Base-by-base conservation (phyloP, 1,139 yeast genomes). In the Scheffersomyces quercinus region DNA sequence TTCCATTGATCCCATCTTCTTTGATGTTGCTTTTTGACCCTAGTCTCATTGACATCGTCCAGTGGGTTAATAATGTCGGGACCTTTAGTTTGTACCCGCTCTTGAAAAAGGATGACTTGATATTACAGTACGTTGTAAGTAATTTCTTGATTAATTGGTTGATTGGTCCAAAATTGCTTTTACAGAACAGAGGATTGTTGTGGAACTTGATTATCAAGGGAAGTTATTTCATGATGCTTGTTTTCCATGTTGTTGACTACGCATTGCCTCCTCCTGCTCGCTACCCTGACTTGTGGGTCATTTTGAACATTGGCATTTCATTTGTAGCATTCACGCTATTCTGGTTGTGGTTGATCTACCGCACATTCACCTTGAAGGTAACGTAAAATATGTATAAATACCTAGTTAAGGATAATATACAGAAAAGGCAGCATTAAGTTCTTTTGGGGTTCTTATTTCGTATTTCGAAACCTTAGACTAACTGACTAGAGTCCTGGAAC, bases 31-130 rank as follows among this genome's bases (percentile, higher is more conserved):
- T 77, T 35, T 79, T 82, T 37, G 82, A 82, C 48, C 72, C 82
- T 35, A 73, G 79, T 44, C 78, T 81, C 12, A 75, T 84, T 14
- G 82, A 95, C 3, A 79, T 89, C 65, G 81, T 88, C 3, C 83
- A 85, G 47, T 91, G 98, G 97, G 81, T 91, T 48, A 85, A 84
- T 58, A 93, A 91, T 58, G 78, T 89, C 11, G 89, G 95, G 0
- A 68, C 84, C 29, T 93, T 90, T 64, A 88, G 97, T 41, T 68
- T 95, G 70, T 90, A 88, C 79, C 99, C 99, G 1, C 68, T 95
- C 43, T 70, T 95, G 52, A 81, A 82, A 52, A 82, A 82, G 51
- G 99, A 95, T 56, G 83, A 81, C 1, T 73, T 93, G 35, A 65
- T 64, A 0, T 68, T 91, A 45, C 99, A 93, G 62, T 91, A 88